A percentile compares a stretch with the other conserved stretches of the same genome.
These are phyloP conservation scores for Chlamydomonas reinhardtii DNA, from an alignment of 163 green algal species.

Conservation along the genomic window DNA sequence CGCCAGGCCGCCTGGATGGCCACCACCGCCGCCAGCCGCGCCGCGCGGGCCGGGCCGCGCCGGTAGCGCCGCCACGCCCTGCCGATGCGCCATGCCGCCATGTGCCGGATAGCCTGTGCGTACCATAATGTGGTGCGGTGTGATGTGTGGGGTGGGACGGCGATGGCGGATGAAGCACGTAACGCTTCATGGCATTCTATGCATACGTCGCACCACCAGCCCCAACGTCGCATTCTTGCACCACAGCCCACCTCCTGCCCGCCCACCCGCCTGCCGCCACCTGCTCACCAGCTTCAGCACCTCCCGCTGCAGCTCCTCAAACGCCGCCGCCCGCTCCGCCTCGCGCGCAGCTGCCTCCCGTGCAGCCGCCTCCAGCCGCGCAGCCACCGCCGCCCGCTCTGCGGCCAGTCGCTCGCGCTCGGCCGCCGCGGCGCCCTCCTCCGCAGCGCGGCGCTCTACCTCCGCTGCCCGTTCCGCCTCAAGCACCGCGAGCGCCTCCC, in stretches of 20 bases:
- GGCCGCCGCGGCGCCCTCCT: neutral
- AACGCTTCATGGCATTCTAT: too few relatives aligned
- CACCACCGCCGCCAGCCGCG: conserved; percentile 10
- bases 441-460: neutral
- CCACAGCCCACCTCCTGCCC: too few relatives aligned
- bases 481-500: neutral
- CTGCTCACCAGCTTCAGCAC: neutral
- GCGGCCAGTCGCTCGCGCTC: neutral
- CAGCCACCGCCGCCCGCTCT: neutral
- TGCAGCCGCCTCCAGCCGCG: neutral
- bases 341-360: neutral
- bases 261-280: too few relatives aligned
- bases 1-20: conserved; percentile 28
- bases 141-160: too few relatives aligned
- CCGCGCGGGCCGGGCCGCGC: neutral
- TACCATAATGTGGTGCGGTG: too few relatives aligned
- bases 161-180: neutral
- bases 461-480: neutral
- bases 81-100: conserved; percentile 25
- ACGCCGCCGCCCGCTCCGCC: neutral
- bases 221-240: too few relatives aligned
- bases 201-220: too few relatives aligned
- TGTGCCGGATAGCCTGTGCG: neutral
- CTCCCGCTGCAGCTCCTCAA: conserved; percentile 2
- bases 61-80: conserved; percentile 27